Evolutionary conservation across 75 land plant species (phyloP), one percentile per base, ranked within the genome.

Genomic region (Larix kaempferi): DNA sequence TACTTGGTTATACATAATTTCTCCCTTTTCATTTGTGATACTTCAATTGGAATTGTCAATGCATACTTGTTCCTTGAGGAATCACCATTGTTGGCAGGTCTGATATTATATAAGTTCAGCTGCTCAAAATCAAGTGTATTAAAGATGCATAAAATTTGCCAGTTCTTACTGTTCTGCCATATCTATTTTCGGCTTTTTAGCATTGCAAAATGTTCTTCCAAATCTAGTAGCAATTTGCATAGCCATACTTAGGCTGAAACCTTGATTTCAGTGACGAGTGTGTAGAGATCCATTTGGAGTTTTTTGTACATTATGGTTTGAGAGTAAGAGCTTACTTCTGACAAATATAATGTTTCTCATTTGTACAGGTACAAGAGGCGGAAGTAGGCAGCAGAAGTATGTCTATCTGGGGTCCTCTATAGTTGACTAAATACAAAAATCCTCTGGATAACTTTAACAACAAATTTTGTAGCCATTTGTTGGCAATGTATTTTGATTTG

Each of bases 331-430:
- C 41, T 35, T 3, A 16, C 27, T 15, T 29, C 16, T 65, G 33
- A 65, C 41, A 27, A 16, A 16, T 35, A 5, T 33, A 29, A 15
- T 65, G 15, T 65, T 2, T 13, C 5, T 64, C 35, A 64, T 64
- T 64, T 66, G 41, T 66, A 35, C 71, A 66, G 71, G 71, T 66
- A 66, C 71, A 66, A 66, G 71, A 37, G 71, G 71, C 71, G 71
- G 71, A 19, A 66, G n/a, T 37, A 19, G 44, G 37, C 44, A 41
- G 17, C n/a, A 1, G 44, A 16, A 35, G 37, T 66, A 5, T 66
- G 17, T 19, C 37, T 17, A 19, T n/a, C 17, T 14, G 39, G 6
- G 11, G 17, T 27, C 19, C 69, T 65, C 6, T 49, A 49, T 8
- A 8, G 6, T 65, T 29, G 16, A 15, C 39, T 65, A 65, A 41